Base-by-base conservation (phyloP, 768 basidiomycete genomes). In the Podaxis rugospora region DNA sequence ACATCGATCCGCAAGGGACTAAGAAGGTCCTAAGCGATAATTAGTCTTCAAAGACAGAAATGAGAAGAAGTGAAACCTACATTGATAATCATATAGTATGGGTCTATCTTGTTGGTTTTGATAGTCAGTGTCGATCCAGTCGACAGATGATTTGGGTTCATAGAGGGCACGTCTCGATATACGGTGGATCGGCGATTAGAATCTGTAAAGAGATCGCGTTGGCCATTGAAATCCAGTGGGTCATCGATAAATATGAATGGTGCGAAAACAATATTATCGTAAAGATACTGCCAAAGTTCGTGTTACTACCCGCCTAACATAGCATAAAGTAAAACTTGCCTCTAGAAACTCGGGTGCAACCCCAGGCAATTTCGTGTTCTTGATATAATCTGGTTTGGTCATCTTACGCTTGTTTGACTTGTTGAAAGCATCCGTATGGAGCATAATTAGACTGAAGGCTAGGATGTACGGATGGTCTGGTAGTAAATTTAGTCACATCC, bases 401-500 rank as follows among this genome's bases (percentile, higher is more conserved):
- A 99, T 99, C 76, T 98, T 98, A 55, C 87, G 88, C 76, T 91
- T 98, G 76, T 98, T 98, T 64, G 92, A 93, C 74, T 90, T 92
- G 75, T 99, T 99, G 80, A 98, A 98, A 4, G 90, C 92, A 70
- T 99, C 97, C 16, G 97, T 99, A 70, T 98, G 95, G 53, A 98
- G 79, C 96, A 99, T 98, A 67, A 98, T 97, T 69, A 98, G 78
- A 67, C 96, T 98, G 76, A 98, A 98, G 11, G 96, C 94, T 51
- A 98, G 79, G 55, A 98, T 91, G 74, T 98, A 98, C 10, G 96
- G 91, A 67, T 96, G 89, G 68, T 97, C 95, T 95, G 63, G 23
- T 39, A 35, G 36, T 59, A 51, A 49, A 50, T n/a, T 49, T 40
- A 27, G 44, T 25, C 9, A n/a, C 42, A 55, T 23, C 54, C 25